phyloP scores from a whole-genome alignment of 495 filamentous ascomycete species.

The Aspergillus indologenus region DNA sequence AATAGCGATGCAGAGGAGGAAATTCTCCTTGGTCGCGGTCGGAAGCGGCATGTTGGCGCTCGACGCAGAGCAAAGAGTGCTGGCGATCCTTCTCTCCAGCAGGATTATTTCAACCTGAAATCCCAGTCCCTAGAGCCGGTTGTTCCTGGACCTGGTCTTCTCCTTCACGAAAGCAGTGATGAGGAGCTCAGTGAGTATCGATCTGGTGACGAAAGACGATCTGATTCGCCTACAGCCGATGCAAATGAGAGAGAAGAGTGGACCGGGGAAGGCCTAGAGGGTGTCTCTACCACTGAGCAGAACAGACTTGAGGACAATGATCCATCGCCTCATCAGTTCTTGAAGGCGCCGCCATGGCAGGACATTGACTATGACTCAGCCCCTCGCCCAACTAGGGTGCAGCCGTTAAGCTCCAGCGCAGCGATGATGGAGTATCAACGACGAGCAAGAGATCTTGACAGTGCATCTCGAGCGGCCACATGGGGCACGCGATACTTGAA shows the following conservation, averaged over 20 bases:
- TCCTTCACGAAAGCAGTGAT: slow-evolving; percentile 47
- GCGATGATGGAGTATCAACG: slow-evolving; percentile 46
- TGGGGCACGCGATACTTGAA: slow-evolving; percentile 67
- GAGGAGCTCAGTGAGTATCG: slow-evolving; percentile 34
- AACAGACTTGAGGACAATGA: slow-evolving; percentile 22
- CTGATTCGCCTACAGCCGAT: slow-evolving; percentile 32
- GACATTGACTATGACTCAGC: slow-evolving; percentile 34
- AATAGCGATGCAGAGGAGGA: slow-evolving; percentile 41
- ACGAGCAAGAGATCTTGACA: slow-evolving; percentile 44
- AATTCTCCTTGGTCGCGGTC: slow-evolving; percentile 20
- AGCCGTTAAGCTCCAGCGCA: slow-evolving; percentile 43
- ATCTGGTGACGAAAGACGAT: slow-evolving; percentile 19
- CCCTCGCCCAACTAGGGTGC: slow-evolving; percentile 32
- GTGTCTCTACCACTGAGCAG: slow-evolving; percentile 22
- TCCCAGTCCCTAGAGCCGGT: slow-evolving; percentile 20
- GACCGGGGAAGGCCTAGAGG: slow-evolving; percentile 28
- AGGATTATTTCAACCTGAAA: slow-evolving; percentile 41
- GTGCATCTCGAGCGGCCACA: slow-evolving; percentile 63
- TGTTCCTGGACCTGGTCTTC: slow-evolving; percentile 46
- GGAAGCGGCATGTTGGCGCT: slow-evolving; percentile 19
- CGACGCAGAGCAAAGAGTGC: slow-evolving; percentile 47
- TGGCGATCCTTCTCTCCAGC: slow-evolving; percentile 41
- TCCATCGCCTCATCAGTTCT: slow-evolving; percentile 29
- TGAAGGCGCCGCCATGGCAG: slow-evolving; percentile 43
- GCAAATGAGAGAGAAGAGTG: slow-evolving; percentile 31